phyloP scores from a whole-genome alignment of 1,284 basidiomycete genomes.

The Sanghuangporus weigelae region DNA sequence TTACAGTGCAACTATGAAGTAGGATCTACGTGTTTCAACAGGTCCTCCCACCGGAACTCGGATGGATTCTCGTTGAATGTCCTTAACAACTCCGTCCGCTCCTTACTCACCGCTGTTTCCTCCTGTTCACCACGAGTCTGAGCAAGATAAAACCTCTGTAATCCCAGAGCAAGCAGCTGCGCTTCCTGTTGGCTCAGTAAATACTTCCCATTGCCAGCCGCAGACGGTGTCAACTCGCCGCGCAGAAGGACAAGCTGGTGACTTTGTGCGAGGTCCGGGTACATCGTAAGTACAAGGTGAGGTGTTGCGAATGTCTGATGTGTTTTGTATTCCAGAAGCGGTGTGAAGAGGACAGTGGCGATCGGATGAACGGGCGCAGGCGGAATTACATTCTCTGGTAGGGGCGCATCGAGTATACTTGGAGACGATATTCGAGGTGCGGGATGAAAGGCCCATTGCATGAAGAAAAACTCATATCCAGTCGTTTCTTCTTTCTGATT shows the following conservation, averaged over 20 bases:
- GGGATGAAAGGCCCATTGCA: constrained; percentile 82
- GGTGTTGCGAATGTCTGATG: constrained; percentile 87
- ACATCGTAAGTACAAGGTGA: constrained; percentile 86
- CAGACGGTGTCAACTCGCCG: constrained; percentile 82
- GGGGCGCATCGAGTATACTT: constrained; percentile 33
- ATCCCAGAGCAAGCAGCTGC: constrained; percentile 68
- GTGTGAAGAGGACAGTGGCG: constrained; percentile 85
- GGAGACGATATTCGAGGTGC: constrained; percentile 47
- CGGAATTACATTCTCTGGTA: constrained; percentile 28
- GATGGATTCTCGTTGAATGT: constrained; percentile 70
- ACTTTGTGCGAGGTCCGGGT: constrained; percentile 80
- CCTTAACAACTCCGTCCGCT: constrained; percentile 45
- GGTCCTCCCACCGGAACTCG: constrained; percentile 70
- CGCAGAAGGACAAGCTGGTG: constrained; percentile 86
- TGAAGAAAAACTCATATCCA: constrained; percentile 82
- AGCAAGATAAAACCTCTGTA: constrained; percentile 79
- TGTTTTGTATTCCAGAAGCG: constrained; percentile 91
- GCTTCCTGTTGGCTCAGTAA: constrained; percentile 77
- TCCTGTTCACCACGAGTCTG: constrained; percentile 27
- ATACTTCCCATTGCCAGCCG: constrained; percentile 41
- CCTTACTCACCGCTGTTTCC: constrained; percentile 24
- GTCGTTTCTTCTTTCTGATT: constrained; percentile 34
- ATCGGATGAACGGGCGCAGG: constrained; percentile 36
- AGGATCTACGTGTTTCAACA: constrained; percentile 45
- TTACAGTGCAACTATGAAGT: constrained; percentile 3